These are phyloP conservation scores for Chlamydomonas asymmetrica DNA, from an alignment of 139 green algal genomes.

Conservation along the genomic window DNA sequence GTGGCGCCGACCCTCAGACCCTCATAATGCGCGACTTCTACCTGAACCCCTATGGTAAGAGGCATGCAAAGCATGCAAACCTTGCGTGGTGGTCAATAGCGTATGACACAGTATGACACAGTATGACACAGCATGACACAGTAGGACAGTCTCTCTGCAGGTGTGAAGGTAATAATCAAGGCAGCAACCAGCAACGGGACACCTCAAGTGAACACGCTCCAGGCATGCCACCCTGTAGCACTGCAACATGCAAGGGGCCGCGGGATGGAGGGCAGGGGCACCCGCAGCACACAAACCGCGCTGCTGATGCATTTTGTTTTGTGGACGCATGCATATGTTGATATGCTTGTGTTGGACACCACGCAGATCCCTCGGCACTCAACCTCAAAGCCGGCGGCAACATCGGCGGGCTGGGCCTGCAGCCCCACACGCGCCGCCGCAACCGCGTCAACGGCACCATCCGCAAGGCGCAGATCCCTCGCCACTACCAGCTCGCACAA, in stretches of 20 bases:
- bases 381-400: neutral
- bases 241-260: too few relatives aligned
- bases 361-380: neutral
- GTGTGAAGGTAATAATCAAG: neutral
- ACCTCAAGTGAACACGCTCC: neutral
- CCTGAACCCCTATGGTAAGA: neutral
- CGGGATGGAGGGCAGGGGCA: too few relatives aligned
- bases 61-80: too few relatives aligned
- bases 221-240: neutral
- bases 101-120: neutral
- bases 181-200: too few relatives aligned
- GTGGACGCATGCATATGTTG: neutral
- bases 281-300: too few relatives aligned
- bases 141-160: too few relatives aligned
- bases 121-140: neutral
- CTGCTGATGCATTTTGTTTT: neutral
- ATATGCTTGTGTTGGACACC: neutral
- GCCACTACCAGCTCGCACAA: too few relatives aligned
- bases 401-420: slow-evolving; percentile 38
- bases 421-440: slow-evolving; percentile 47
- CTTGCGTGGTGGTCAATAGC: neutral
- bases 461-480: neutral
- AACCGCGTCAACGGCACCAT: slow-evolving; percentile 47
- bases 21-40: slow-evolving; percentile 1
- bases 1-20: slow-evolving; percentile 47